Base-by-base conservation (phyloP, 140 eudicot species). In the Anethum foeniculum region DNA sequence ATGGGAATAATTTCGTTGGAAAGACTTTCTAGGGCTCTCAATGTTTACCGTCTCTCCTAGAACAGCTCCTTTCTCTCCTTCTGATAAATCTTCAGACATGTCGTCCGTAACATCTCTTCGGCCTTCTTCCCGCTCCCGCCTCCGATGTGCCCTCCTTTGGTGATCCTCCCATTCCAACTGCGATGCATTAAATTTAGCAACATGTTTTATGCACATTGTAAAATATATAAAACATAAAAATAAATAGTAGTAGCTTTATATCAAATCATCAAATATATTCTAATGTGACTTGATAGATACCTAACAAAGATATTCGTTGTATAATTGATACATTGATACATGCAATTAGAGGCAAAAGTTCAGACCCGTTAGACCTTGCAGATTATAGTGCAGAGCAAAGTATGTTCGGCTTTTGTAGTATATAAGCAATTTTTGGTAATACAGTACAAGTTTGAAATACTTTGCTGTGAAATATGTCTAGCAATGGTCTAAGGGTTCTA, bases 31-130 rank as follows among this genome's bases (percentile, higher is more conserved):
- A 71, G 76, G 76, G 36, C 78, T 86, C 27, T 91, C 98, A 19
- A 85, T n/a, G 39, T 73, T 5, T 64, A 52, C 13, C 16, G 82
- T n/a, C 65, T 91, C 98, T 30, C 90, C 97, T 60, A 85, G 30
- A 6, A 85, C 84, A 28, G 91, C 98, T 69, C 85, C 98, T 79
- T 88, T 93, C 81, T 93, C 98, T 12, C 92, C 91, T 85, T 93
- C 98, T 0, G 96, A 93, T 82, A 93, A 79, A 82, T 93, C 98
- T 81, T 93, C 98, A 0, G 95, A 93, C 98, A 93, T 93, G 81
- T 93, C 98, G 68, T 93, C 98, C 5, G 93, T 90, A 36, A 87
- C 96, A 82, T 93, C 98, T 77, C 76, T 90, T 32, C 91, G 93
- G 28, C 97, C 97, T 86, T 86, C 93, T 83, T 91, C 98, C 75